A percentile compares a stretch with the other conserved stretches of the same genome.
phyloP scores from a whole-genome alignment of 73 alveolate species.

The Paramecium pentaurelia region DNA sequence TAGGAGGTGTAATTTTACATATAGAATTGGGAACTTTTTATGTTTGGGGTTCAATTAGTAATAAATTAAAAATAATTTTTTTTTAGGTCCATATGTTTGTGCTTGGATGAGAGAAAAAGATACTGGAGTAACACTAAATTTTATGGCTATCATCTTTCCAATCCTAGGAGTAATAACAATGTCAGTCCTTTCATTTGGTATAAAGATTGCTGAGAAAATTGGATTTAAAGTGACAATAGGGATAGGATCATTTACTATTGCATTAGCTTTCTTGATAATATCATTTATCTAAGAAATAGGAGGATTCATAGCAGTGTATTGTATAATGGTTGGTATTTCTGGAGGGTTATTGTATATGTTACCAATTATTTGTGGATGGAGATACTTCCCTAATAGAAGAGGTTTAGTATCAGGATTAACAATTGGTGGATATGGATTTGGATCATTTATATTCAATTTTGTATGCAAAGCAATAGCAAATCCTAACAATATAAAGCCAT shows the following conservation, averaged over 20 bases:
- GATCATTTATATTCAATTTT: constrained; percentile 60
- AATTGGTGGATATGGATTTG: constrained; percentile 66
- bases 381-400: constrained; percentile 58
- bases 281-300: background rate
- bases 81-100: constrained; percentile 26
- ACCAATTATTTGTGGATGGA: constrained; percentile 63
- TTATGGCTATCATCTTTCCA: constrained; percentile 41
- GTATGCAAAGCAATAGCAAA: constrained; percentile 43
- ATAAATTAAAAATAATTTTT: background rate
- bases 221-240: background rate
- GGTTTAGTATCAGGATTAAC: constrained; percentile 61
- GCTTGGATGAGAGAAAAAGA: constrained; percentile 23
- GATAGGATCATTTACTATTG: background rate
- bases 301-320: background rate
- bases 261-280: constrained; percentile 9
- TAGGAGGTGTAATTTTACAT: constrained; percentile 14
- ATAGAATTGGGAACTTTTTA: constrained; percentile 39
- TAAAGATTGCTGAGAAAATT: constrained; percentile 36
- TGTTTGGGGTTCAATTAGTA: constrained; percentile 35
- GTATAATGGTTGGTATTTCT: constrained; percentile 48
- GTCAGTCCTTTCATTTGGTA: constrained; percentile 28
- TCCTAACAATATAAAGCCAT: background rate
- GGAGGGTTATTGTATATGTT: constrained; percentile 48
- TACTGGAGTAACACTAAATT: background rate
- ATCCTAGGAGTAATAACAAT: background rate